Percentiles rank a stretch among this genome's conserved stretches.
Conservation (phyloP, 2,329 filamentous ascomycete species). For the Pseudogymnoascus sp. region DNA sequence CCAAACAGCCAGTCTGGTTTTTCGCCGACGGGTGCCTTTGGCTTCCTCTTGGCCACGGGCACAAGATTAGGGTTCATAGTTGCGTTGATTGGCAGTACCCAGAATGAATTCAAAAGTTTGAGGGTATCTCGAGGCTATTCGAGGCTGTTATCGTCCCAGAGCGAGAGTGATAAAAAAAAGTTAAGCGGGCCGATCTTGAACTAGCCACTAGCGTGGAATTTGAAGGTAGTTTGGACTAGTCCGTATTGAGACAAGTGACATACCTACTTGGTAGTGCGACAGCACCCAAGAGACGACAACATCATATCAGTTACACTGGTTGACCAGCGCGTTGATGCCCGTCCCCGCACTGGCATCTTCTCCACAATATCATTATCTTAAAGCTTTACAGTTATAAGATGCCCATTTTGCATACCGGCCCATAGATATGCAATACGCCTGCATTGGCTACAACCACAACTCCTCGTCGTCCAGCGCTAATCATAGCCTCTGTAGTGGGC, state of each 20-base stretch:
- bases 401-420: not conserved
- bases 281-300: constrained; percentile 2
- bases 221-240: not conserved
- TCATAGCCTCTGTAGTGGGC: not conserved
- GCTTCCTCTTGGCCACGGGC: constrained; percentile 28
- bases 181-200: constrained; percentile 6
- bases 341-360: not conserved
- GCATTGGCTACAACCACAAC: not conserved
- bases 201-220: not conserved
- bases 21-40: constrained; percentile 14
- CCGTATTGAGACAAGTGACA: not conserved
- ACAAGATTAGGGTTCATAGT: constrained; percentile 26
- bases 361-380: not conserved
- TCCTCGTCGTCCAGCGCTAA: not conserved
- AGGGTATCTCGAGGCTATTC: not conserved
- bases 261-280: constrained; percentile 9
- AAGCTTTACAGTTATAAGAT: constrained; percentile 4
- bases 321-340: constrained; percentile 2
- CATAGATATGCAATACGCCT: constrained; percentile 8
- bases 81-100: constrained; percentile 5
- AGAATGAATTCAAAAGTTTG: not conserved
- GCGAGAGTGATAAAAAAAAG: constrained; percentile 7
- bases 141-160: constrained; percentile 2
- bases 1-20: constrained; percentile 31
- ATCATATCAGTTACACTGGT: constrained; percentile 8